Base-by-base conservation (phyloP, 257 asterid species). In the Rehmannia glutinosa region DNA sequence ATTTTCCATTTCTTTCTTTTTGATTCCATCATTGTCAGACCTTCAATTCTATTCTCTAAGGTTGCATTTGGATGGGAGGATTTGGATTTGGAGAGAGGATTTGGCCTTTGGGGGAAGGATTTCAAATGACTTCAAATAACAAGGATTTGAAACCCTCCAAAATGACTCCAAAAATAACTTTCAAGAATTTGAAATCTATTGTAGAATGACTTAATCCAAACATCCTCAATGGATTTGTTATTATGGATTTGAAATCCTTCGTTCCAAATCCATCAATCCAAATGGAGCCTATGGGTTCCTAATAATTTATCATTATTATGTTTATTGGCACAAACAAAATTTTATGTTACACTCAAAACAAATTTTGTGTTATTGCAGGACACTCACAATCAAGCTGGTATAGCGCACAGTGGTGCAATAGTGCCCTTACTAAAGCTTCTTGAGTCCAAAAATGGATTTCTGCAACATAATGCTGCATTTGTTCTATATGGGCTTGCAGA, bases 381-480 rank as follows among this genome's bases (percentile, higher is more conserved):
- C 58, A 42, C 82, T 13, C 96, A 88, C 77, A 88, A 85, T 68
- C 96, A 88, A 70, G 96, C 90, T 55, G 96, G 96, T 45, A 88
- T 88, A 73, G 88, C 84, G 19, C 96, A 88, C 63, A 78, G 92
- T 55, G 92, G 96, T 52, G 92, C 86, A 17, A 64, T 88, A 53
- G 53, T 61, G 58, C 92, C 88, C 28, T 75, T 88, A 65, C 67
- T 88, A 74, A 78, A 78, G 83, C 96, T 88, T 62, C 88, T 88
- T 65, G 89, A 86, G 60, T 83, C 96, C 50, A 88, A 83, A 77
- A 78, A 83, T 71, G 88, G 87, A 68, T 85, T 92, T 16, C 69
- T 88, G 53, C 96, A 88, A 62, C 96, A 88, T 70, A 88, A 88
- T 81, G 88, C 96, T 70, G 96, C 96, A 33, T 88, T 88, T 75